Evolutionary conservation across 352 stramenopile genomes (phyloP).

Genomic region (Pythium aquatile): DNA sequence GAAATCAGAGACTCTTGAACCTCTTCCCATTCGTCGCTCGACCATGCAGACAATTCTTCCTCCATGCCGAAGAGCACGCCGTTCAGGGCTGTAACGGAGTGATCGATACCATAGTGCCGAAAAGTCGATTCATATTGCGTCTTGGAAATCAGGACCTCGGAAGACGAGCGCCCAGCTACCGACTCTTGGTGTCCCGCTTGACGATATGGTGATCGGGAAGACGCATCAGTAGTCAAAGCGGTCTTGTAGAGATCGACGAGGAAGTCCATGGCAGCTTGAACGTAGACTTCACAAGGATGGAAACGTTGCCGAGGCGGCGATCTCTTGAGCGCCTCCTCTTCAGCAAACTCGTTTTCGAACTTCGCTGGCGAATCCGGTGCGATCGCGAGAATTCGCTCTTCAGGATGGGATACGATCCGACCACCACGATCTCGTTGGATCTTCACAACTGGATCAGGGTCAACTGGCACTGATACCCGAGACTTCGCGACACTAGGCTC

Average conservation of each 20-base stretch:
- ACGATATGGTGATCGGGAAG: background rate
- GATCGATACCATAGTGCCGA: constrained; percentile 18
- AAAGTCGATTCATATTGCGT: constrained; percentile 13
- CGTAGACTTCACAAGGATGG: background rate
- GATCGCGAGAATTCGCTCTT: background rate
- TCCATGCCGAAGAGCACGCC: constrained; percentile 12
- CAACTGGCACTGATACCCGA: too few relatives aligned
- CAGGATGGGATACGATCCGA: too few relatives aligned
- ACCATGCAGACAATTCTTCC: constrained; percentile 16
- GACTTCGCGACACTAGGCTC: too few relatives aligned
- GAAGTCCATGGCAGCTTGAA: background rate
- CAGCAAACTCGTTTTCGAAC: background rate
- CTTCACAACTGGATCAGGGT: too few relatives aligned
- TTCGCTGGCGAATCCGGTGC: background rate
- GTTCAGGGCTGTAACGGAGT: constrained; percentile 15
- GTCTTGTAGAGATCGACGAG: background rate
- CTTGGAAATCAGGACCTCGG: constrained; percentile 1
- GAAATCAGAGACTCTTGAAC: background rate
- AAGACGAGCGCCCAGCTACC: background rate
- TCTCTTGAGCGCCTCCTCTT: background rate
- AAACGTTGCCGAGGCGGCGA: background rate
- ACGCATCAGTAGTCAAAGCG: background rate
- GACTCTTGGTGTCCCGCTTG: background rate
- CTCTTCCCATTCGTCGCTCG: constrained; percentile 3
- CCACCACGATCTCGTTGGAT: too few relatives aligned